phyloP scores from a whole-genome alignment of 371 early-diverging fungal genomes.

The Mortierella sp. region DNA sequence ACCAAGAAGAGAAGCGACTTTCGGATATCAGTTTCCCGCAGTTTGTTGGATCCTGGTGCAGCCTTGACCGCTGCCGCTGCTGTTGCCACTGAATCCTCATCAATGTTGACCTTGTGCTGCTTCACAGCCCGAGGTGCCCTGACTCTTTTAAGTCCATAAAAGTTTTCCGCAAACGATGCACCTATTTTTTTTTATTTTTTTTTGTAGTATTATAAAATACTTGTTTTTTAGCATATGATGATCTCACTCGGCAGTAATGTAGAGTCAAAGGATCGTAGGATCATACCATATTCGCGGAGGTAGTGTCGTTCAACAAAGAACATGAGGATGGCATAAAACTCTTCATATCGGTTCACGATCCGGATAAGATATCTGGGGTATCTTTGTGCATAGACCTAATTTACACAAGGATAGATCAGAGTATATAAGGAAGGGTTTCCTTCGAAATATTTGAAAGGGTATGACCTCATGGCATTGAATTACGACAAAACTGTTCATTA shows the following conservation, averaged over 20 bases:
- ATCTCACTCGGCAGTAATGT: background rate
- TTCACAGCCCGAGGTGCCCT: conserved; percentile 32
- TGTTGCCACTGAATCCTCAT: conserved; percentile 35
- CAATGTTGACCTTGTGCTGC: conserved; percentile 32
- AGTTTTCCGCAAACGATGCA: conserved; percentile 92
- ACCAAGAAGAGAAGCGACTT: conserved; percentile 80
- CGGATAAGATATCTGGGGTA: conserved; percentile 87
- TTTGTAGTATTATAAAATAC: background rate
- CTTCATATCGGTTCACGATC: conserved; percentile 83
- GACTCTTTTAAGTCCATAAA: conserved; percentile 87
- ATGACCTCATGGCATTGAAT: too few relatives aligned
- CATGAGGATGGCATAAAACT: conserved; percentile 83
- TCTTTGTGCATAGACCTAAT: conserved; percentile 89
- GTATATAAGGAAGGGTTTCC: background rate
- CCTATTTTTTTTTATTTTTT: conserved; percentile 56
- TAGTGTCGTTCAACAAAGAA: conserved; percentile 85
- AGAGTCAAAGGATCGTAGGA: background rate
- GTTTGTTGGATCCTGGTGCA: conserved; percentile 40
- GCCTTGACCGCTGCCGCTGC: conserved; percentile 22
- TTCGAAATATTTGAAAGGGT: too few relatives aligned
- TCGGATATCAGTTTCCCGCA: conserved; percentile 63
- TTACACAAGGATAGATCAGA: background rate
- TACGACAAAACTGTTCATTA: too few relatives aligned
- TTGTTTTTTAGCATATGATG: background rate
- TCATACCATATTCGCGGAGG: conserved; percentile 80